Percentiles rank a stretch among this genome's conserved stretches.
Evolutionary conservation across 2,329 filamentous ascomycete species (phyloP).

Genomic region (Fusarium sp.): DNA sequence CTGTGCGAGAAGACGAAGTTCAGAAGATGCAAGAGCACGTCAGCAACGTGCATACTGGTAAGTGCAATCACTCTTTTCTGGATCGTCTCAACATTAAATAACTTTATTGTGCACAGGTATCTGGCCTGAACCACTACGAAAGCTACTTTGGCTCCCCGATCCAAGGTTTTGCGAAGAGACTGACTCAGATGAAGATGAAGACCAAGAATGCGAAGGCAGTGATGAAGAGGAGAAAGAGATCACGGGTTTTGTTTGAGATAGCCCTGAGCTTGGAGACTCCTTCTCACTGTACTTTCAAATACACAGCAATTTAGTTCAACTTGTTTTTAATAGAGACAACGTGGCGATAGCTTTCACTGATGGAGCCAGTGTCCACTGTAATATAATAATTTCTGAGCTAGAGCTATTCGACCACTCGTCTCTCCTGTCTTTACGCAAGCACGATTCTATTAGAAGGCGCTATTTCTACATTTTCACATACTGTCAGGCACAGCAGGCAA

Average conservation of each 20-base stretch:
- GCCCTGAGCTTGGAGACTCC: too few relatives aligned
- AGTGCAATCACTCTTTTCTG: too few relatives aligned
- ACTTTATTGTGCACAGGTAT: background rate
- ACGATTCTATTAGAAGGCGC: background rate
- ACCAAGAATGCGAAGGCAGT: too few relatives aligned
- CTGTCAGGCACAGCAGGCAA: background rate
- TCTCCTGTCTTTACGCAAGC: background rate
- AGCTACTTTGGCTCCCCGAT: background rate
- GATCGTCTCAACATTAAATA: background rate
- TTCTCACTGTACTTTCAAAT: too few relatives aligned
- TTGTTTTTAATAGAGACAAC: too few relatives aligned
- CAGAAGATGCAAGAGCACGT: background rate
- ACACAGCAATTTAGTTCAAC: too few relatives aligned
- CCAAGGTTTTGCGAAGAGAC: too few relatives aligned
- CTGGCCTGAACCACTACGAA: background rate
- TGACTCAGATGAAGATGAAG: too few relatives aligned
- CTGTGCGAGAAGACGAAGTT: background rate
- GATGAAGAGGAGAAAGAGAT: too few relatives aligned
- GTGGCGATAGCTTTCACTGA: too few relatives aligned
- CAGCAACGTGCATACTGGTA: background rate
- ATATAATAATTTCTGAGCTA: rapidly evolving
- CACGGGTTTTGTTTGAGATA: too few relatives aligned
- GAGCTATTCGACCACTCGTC: background rate
- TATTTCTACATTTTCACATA: background rate
- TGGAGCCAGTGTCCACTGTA: too few relatives aligned